A percentile compares a stretch with the other conserved stretches of the same genome.
These are phyloP conservation scores for Caloboletus inedulis DNA, from an alignment of 1,284 basidiomycete species.

Conservation along the genomic window DNA sequence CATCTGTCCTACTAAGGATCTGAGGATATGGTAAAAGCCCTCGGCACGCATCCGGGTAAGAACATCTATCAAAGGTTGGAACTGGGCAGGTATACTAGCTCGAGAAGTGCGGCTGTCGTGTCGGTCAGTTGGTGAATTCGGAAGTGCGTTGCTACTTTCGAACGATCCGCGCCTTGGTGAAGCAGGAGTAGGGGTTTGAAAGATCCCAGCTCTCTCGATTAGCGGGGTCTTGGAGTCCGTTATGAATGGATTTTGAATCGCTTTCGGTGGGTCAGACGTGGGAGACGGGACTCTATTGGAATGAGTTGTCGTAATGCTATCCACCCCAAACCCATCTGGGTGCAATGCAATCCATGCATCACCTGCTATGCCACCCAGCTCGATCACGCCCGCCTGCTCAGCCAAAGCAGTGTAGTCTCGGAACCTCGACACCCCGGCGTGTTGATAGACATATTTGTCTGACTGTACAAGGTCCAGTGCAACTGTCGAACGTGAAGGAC, in stretches of 20 bases:
- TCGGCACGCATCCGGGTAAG: constrained; percentile 19
- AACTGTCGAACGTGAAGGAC: constrained; percentile 41
- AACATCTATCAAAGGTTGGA: constrained; percentile 27
- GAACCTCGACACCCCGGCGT: constrained; percentile 44
- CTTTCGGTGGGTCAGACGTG: constrained; percentile 10
- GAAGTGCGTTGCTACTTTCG: neutral
- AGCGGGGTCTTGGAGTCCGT: constrained; percentile 3
- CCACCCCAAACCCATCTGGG: constrained; percentile 29
- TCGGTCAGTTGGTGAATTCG: neutral
- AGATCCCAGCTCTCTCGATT: constrained; percentile 4
- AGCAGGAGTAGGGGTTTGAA: neutral
- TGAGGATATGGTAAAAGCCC: constrained; percentile 15
- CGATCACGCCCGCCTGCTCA: constrained; percentile 43
- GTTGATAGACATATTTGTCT: constrained; percentile 39
- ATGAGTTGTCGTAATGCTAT: constrained; percentile 1
- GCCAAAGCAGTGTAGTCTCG: constrained; percentile 46
- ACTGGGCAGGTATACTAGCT: constrained; percentile 17
- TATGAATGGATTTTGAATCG: constrained; percentile 7
- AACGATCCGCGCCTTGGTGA: neutral
- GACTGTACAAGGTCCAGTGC: constrained; percentile 36
- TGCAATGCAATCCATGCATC: constrained; percentile 48
- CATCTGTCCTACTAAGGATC: constrained; percentile 25
- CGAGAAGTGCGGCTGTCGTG: neutral
- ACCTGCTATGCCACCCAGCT: constrained; percentile 42
- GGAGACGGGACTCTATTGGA: constrained; percentile 16